Base-by-base conservation (phyloP, 345 rosid species). In the Eucalyptus camaldulensis region DNA sequence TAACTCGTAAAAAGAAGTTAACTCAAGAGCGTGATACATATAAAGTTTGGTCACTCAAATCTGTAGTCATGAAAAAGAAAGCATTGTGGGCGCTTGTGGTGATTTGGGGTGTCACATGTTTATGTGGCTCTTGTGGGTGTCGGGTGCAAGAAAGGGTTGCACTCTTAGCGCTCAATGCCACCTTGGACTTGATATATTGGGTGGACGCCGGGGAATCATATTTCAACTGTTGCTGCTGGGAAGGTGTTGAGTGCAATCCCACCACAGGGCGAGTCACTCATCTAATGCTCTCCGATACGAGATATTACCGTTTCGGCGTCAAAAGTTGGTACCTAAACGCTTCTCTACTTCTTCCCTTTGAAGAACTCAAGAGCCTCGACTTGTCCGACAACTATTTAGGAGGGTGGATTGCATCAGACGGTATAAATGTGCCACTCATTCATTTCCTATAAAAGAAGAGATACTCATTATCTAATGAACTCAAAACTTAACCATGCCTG, bases 121-220 rank as follows among this genome's bases (percentile, higher is more conserved):
- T 56, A 9, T 9, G 62, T 24, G 62, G 29, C 62, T 56, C 62
- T 56, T 3, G 13, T 56, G 62, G 29, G 6, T 56, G 62, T 56
- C 1, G 1, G 3, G 29, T 1, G 25, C 62, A 56, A 56, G 62
- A 56, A 56, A 56, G 29, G 62, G 10, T 56, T 22, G 62, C 62
- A 9, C 62, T 56, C 62, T 56, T 56, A 56, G 27, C 29, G 1
- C 13, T 56, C 29, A 56, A 56, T 9, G 12, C 11, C 27, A 56
- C 29, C 0, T 4, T 22, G 0, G 1, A 56, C 62, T 1, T 56
- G 13, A 0, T 0, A 24, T 24, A 4, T 2, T 0, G 6, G 62
- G 29, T 1, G 29, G 13, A 56, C 0, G 0, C 0, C 0, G 13
- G 6, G 62, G 62, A 1, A 56, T 56, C 62, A 10, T 8, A 8